Conservation (phyloP, 192 early-diverging fungal species). For the Umbelopsis vinacea region DNA sequence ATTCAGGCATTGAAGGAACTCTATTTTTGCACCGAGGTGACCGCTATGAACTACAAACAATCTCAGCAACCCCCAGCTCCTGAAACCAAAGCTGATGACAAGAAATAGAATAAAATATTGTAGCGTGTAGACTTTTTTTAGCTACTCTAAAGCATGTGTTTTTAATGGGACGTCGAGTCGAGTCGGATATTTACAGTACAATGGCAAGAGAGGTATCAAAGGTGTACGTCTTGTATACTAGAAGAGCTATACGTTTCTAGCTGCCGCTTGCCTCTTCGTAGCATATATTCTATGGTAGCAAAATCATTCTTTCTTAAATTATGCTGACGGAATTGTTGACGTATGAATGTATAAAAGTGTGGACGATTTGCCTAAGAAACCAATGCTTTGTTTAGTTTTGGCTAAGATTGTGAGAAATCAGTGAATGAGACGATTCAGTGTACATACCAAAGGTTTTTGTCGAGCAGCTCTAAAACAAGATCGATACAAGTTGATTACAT, state of each 20-base stretch:
- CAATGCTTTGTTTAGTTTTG: no score
- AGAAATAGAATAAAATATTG: not conserved
- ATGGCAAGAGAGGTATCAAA: conserved; percentile 22
- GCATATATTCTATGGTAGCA: conserved; percentile 70
- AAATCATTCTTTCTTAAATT: conserved; percentile 64
- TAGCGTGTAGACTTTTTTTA: not conserved
- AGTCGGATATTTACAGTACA: conserved; percentile 27
- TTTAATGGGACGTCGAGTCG: no score
- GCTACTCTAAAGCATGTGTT: no score
- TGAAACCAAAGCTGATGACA: conserved; percentile 18
- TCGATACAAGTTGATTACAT: conserved; percentile 69
- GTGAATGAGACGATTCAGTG: not conserved
- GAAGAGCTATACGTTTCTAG: conserved; percentile 65
- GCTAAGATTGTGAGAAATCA: not conserved
- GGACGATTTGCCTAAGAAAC: conserved; percentile 55
- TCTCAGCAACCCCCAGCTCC: conserved; percentile 28
- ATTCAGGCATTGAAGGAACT: conserved; percentile 53
- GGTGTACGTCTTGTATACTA: conserved; percentile 63
- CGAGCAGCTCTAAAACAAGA: conserved; percentile 69
- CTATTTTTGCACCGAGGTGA: conserved; percentile 58
- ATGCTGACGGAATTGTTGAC: conserved; percentile 68
- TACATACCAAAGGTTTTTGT: conserved; percentile 64
- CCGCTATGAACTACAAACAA: conserved; percentile 34
- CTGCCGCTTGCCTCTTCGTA: conserved; percentile 66
- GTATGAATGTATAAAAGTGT: conserved; percentile 68